phyloP scores from a whole-genome alignment of 2,329 filamentous ascomycete species.

The Fusarium sp. region DNA sequence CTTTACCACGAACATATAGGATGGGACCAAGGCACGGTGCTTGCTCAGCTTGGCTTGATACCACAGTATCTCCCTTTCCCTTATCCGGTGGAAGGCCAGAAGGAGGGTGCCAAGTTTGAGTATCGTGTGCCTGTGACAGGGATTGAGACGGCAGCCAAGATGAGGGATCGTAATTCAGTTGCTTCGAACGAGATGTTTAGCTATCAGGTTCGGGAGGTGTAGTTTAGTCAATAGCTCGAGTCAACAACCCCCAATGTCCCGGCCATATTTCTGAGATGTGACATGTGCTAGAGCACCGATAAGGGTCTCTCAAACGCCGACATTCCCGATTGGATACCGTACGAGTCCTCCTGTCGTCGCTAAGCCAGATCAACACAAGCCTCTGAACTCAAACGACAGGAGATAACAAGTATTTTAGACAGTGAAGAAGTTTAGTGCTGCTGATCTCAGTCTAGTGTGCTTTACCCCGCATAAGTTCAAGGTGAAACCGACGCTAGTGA shows the following conservation, averaged over 20 bases:
- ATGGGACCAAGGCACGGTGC: conserved; percentile 74
- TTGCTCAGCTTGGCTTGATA: conserved; percentile 68
- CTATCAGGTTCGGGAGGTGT: conserved; percentile 37
- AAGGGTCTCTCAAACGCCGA: too few species aligned
- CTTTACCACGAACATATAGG: conserved; percentile 74
- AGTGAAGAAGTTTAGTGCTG: not conserved
- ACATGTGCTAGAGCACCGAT: too few species aligned
- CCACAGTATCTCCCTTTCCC: conserved; percentile 71
- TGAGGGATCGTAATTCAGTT: conserved; percentile 47
- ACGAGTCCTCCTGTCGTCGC: too few species aligned
- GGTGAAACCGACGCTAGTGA: conserved; percentile 11
- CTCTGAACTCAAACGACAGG: too few species aligned
- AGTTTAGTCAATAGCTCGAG: not conserved
- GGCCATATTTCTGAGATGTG: not conserved
- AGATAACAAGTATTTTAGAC: not conserved
- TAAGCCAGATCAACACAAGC: not conserved
- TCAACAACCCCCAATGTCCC: not conserved
- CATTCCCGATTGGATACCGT: too few species aligned
- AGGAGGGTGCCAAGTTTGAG: conserved; percentile 42
- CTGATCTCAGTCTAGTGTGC: conserved; percentile 3
- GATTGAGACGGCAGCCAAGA: conserved; percentile 48
- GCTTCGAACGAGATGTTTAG: conserved; percentile 50
- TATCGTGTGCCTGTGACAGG: conserved; percentile 50
- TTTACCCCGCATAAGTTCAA: conserved; percentile 23
- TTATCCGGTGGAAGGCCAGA: conserved; percentile 57